These are phyloP conservation scores for Magnaporthiopsis rhizophila DNA, from an alignment of 2,329 filamentous ascomycete genomes.

Conservation along the genomic window DNA sequence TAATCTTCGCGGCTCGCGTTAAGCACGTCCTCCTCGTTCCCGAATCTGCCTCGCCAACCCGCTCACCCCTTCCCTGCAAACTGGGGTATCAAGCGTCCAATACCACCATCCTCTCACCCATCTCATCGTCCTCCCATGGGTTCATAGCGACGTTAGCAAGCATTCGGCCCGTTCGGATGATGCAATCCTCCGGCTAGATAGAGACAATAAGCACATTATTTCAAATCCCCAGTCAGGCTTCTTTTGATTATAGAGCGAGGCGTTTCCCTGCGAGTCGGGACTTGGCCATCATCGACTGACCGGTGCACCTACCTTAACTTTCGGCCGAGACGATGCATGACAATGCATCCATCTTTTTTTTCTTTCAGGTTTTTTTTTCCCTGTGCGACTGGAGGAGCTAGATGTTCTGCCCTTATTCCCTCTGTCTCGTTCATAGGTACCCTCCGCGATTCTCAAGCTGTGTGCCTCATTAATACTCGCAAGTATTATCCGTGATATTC, in stretches of 20 bases:
- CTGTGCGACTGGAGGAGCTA: not conserved
- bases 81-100: not conserved
- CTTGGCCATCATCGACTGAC: no score
- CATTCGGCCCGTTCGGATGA: not conserved
- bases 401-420: no score
- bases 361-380: not conserved
- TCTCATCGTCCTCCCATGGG: no score
- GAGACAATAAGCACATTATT: not conserved
- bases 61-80: not conserved
- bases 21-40: not conserved
- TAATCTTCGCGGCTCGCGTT: not conserved
- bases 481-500: not conserved
- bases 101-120: not conserved
- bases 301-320: not conserved
- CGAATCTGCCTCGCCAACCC: not conserved
- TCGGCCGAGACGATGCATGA: not conserved
- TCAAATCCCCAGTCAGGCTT: no score
- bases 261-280: not conserved
- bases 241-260: not conserved
- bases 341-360: not conserved
- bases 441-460: no score
- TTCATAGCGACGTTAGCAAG: not conserved
- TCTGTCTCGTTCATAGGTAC: not conserved
- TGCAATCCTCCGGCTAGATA: not conserved
- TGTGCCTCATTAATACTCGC: not conserved